phyloP scores from a whole-genome alignment of 495 filamentous ascomycete species.

The Talaromyces adpressus region DNA sequence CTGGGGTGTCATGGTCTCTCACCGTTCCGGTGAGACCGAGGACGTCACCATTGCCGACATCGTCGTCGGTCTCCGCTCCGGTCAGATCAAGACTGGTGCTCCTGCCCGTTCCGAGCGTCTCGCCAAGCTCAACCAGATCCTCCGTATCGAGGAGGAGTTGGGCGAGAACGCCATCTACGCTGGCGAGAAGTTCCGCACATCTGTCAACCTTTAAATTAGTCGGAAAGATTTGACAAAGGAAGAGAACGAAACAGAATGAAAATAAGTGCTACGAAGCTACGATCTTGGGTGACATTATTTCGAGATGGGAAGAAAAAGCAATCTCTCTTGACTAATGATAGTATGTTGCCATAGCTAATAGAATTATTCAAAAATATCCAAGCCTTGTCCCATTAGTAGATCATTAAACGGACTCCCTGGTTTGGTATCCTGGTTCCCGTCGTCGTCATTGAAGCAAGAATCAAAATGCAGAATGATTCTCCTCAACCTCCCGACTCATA shows the following conservation, averaged over 20 bases:
- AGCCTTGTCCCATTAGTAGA: neutral
- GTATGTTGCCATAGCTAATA: conserved; percentile 1
- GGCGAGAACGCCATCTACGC: conserved; percentile 86
- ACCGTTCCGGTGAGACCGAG: conserved; percentile 98
- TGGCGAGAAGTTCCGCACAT: conserved; percentile 81
- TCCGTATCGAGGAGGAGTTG: conserved; percentile 99
- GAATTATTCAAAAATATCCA: neutral
- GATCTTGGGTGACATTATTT: conserved; percentile 1
- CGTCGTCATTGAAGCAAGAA: too few relatives aligned
- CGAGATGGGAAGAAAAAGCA: conserved; percentile 1
- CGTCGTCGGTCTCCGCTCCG: conserved; percentile 88
- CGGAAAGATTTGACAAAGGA: neutral
- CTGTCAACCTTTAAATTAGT: conserved; percentile 72
- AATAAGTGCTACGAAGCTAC: conserved; percentile 4
- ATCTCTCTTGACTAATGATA: neutral
- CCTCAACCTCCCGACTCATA: too few relatives aligned
- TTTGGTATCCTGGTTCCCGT: too few relatives aligned
- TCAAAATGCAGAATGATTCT: too few relatives aligned
- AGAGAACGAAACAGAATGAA: neutral
- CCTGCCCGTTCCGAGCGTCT: conserved; percentile 93
- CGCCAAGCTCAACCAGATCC: conserved; percentile 99
- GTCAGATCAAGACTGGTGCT: conserved; percentile 99
- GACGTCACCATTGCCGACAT: conserved; percentile 99
- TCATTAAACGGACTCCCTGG: neutral
- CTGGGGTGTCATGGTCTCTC: conserved; percentile 99